Conservation (phyloP, 2,329 filamentous ascomycete genomes). For the Blastomyces emzantsi region DNA sequence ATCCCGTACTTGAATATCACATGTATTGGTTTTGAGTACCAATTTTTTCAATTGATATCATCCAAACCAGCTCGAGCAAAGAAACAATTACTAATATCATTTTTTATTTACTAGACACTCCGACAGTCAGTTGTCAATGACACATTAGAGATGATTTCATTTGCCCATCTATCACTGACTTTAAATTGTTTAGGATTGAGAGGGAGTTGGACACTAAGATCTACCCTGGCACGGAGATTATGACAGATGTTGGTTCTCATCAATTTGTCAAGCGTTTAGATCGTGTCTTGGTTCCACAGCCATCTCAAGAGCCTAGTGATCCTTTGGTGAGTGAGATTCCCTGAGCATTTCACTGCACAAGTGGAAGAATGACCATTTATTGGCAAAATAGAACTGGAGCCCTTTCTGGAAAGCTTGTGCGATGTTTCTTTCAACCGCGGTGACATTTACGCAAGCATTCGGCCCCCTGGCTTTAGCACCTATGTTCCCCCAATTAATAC, state of each 20-base stretch:
- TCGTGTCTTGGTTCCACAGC: slow-evolving; percentile 45
- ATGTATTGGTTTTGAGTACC: neutral
- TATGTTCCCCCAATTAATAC: slow-evolving; percentile 52
- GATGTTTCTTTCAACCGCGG: slow-evolving; percentile 39
- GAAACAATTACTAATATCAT: neutral
- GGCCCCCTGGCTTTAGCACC: slow-evolving; percentile 48
- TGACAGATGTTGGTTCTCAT: slow-evolving; percentile 52
- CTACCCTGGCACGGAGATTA: slow-evolving; percentile 51
- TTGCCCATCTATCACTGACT: neutral
- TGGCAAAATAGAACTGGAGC: slow-evolving; percentile 37
- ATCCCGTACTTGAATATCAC: neutral
- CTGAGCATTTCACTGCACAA: neutral
- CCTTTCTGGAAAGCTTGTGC: slow-evolving; percentile 41
- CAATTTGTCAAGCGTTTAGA: slow-evolving; percentile 48
- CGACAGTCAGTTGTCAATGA: slow-evolving; percentile 21
- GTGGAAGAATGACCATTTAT: neutral
- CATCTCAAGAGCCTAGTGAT: slow-evolving; percentile 40
- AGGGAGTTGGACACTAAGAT: slow-evolving; percentile 46
- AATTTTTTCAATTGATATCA: neutral
- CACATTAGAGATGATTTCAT: neutral
- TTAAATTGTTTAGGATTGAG: slow-evolving; percentile 34
- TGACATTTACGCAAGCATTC: slow-evolving; percentile 47
- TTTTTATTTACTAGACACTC: slow-evolving; percentile 16
- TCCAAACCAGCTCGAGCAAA: neutral
- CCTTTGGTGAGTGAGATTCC: slow-evolving; percentile 29